phyloP scores from a whole-genome alignment of 371 early-diverging fungal genomes.

The Entomophthora muscae region DNA sequence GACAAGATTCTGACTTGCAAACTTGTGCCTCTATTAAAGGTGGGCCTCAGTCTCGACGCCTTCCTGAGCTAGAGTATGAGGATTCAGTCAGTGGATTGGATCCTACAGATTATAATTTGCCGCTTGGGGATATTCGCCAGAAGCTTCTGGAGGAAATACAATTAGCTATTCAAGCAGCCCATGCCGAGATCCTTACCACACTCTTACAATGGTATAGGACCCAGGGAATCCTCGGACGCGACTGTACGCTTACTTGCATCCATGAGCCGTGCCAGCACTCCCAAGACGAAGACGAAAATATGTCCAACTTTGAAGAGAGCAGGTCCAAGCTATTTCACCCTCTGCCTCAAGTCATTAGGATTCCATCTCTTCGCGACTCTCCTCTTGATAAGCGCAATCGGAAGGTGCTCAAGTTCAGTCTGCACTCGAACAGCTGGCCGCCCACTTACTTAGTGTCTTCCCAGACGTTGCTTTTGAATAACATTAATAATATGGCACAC shows the following conservation, averaged over 20 bases:
- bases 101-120: conserved; percentile 3
- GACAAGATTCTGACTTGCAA: neutral
- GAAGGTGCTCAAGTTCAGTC: neutral
- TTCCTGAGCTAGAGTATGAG: conserved; percentile 7
- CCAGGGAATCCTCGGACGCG: neutral
- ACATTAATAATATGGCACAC: conserved; percentile 18
- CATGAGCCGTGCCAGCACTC: neutral
- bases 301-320: neutral
- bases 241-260: neutral
- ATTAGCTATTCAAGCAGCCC: neutral
- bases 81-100: conserved; percentile 8
- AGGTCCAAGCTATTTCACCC: neutral
- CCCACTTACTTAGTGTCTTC: conserved; percentile 19
- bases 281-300: neutral
- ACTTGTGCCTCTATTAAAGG: neutral
- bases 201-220: neutral
- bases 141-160: conserved; percentile 1
- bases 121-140: neutral
- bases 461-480: conserved; percentile 16
- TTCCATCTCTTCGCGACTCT: neutral
- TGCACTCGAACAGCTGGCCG: conserved; percentile 30
- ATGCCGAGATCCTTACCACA: neutral
- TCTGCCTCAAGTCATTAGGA: neutral
- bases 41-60: neutral
- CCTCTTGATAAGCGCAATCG: neutral